A percentile compares a stretch with the other conserved stretches of the same genome.
Evolutionary conservation across 139 green algal genomes (phyloP).

Genomic region (Pleodorina starrii): DNA sequence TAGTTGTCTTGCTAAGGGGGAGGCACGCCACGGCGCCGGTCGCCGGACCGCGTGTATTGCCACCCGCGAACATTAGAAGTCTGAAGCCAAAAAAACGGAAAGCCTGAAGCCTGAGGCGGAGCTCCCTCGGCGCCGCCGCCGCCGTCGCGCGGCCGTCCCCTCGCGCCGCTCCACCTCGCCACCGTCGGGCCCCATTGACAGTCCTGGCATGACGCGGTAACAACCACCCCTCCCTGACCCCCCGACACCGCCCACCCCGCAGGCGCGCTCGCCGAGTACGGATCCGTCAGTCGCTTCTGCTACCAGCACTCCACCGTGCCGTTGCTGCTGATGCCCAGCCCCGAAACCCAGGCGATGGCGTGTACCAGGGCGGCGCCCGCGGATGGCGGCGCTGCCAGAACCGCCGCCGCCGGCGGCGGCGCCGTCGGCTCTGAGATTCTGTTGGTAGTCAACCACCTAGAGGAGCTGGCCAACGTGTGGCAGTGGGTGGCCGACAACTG

Average conservation of each 20-base stretch:
- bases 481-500: slow-evolving; percentile 51
- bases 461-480: slow-evolving; percentile 50
- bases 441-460: slow-evolving; percentile 51
- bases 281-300: slow-evolving; percentile 51
- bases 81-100: too few relatives aligned
- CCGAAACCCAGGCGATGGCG: not conserved
- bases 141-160: too few relatives aligned
- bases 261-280: slow-evolving; percentile 49
- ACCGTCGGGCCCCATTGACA: too few relatives aligned
- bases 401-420: not conserved
- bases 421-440: slow-evolving; percentile 8
- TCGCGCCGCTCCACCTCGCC: too few relatives aligned
- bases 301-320: slow-evolving; percentile 54
- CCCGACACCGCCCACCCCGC: not conserved
- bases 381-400: not conserved
- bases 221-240: not conserved
- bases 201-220: too few relatives aligned
- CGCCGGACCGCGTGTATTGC: too few relatives aligned
- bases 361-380: not conserved
- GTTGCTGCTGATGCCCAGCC: slow-evolving; percentile 52
- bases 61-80: too few relatives aligned
- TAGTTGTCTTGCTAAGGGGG: too few relatives aligned
- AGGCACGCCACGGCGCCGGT: too few relatives aligned
- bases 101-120: too few relatives aligned
- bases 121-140: too few relatives aligned